A percentile compares a stretch with the other conserved stretches of the same genome.
Evolutionary conservation across 352 stramenopile genomes (phyloP).

Genomic region (Phytopythium montanum): DNA sequence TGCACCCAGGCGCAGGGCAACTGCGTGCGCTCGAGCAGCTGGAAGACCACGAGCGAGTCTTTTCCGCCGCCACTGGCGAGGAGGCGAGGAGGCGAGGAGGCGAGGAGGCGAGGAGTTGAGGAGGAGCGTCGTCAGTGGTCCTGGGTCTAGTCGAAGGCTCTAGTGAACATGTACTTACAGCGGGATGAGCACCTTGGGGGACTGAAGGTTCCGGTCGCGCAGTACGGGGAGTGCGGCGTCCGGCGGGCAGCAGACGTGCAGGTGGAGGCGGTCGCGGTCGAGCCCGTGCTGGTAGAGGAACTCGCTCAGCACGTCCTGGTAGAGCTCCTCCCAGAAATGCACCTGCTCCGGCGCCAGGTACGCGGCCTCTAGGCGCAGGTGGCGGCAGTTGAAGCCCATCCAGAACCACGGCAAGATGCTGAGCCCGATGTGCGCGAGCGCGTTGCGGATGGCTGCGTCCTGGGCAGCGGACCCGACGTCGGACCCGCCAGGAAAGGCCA

Average conservation of each 20-base stretch:
- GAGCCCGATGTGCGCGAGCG: slow-evolving; percentile 30
- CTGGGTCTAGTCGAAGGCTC: background rate
- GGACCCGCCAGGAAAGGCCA: slow-evolving; percentile 7
- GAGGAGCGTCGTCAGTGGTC: background rate
- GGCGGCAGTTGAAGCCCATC: slow-evolving; percentile 37
- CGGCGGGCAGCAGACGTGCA: slow-evolving; percentile 11
- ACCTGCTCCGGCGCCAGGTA: slow-evolving; percentile 30
- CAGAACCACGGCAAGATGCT: slow-evolving; percentile 38
- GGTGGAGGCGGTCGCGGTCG: slow-evolving; percentile 33
- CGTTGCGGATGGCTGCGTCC: slow-evolving; percentile 16
- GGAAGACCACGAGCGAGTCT: slow-evolving; percentile 34
- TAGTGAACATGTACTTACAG: slow-evolving; percentile 17
- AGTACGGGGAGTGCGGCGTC: slow-evolving; percentile 17
- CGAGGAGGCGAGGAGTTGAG: too few relatives aligned
- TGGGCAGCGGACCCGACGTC: background rate
- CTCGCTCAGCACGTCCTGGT: slow-evolving; percentile 36
- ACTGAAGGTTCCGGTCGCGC: slow-evolving; percentile 15
- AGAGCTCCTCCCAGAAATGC: slow-evolving; percentile 36
- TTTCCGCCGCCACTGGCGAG: slow-evolving; percentile 30
- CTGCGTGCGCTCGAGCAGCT: slow-evolving; percentile 21
- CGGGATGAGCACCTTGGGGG: slow-evolving; percentile 21
- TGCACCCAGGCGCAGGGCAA: slow-evolving; percentile 27
- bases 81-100: too few relatives aligned
- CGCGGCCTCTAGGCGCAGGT: slow-evolving; percentile 30
- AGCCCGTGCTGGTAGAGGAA: slow-evolving; percentile 30